Evolutionary conservation across 1,284 basidiomycete genomes (phyloP).

Genomic region (Melanopsichium pennsylvanicum): DNA sequence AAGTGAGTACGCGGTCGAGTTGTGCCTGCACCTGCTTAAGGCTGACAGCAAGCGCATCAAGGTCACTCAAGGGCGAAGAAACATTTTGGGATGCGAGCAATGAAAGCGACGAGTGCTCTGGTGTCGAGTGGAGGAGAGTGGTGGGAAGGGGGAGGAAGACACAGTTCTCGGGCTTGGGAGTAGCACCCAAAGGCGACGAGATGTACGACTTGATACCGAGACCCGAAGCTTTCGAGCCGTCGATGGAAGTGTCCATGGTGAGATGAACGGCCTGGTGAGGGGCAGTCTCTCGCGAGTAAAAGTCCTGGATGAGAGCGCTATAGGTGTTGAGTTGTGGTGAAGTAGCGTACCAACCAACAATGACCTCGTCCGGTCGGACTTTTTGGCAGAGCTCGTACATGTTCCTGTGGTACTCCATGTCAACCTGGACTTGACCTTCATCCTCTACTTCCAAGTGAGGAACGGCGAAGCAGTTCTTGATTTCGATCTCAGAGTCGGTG

Average conservation of each 20-base stretch:
- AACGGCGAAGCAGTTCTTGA: conserved; percentile 62
- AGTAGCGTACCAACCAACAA: conserved; percentile 79
- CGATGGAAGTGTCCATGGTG: conserved; percentile 84
- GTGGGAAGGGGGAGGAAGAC: conserved; percentile 61
- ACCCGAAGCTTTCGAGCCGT: conserved; percentile 44
- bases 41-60: conserved; percentile 73
- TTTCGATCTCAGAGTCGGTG: conserved; percentile 70
- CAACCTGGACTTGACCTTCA: conserved; percentile 74
- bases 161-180: conserved; percentile 62
- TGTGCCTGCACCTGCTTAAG: conserved; percentile 77
- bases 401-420: conserved; percentile 92
- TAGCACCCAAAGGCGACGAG: conserved; percentile 71
- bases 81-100: conserved; percentile 77
- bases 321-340: conserved; percentile 86
- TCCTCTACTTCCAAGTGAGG: conserved; percentile 76
- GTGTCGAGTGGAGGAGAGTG: conserved; percentile 65
- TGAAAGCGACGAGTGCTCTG: conserved; percentile 60
- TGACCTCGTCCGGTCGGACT: conserved; percentile 83
- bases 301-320: conserved; percentile 97
- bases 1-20: conserved; percentile 83
- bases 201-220: conserved; percentile 82
- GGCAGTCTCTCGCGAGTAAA: conserved; percentile 90
- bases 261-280: conserved; percentile 91
- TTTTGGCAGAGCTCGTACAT: conserved; percentile 90
- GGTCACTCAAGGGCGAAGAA: conserved; percentile 57